Base-by-base conservation (phyloP, 768 basidiomycete genomes). In the Lactifluus subvellereus region DNA sequence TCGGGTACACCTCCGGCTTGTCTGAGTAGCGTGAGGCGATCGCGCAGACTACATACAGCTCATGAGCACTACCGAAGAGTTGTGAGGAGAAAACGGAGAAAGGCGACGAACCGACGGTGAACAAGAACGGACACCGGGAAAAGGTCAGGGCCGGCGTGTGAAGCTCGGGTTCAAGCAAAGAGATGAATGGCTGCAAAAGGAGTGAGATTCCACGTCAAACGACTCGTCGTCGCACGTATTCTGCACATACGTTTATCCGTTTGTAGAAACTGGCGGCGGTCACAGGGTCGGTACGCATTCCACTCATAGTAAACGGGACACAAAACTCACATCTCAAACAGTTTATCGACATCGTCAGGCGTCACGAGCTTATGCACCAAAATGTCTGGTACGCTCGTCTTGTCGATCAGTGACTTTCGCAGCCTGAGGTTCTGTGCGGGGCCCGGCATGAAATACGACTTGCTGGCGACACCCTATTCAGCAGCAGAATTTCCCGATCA, bases 41-140 rank as follows among this genome's bases (percentile, higher is more conserved):
- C 2, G 91, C 93, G 71, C 94, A 96, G 45, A 97, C 89, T 91
- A 51, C 27, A 38, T 37, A 9, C 7, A 16, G 33, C 30, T 16
- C 32, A 9, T 56, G 53, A 60, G 51, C 37, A 13, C 3, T 27
- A 8, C 22, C 4, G 11, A 22, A 30, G 59, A 6, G 11, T 32
- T 14, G n/a, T 3, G 6, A n/a, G 1, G 40, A 37, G 2, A n/a
- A n/a, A 18, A 30, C 5, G 55, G 8, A 59, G 27, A 22, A 48
- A 35, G 50, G 45, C 2, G 66, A 84, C 85, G 82, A 69, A 92
- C 90, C 83, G 61, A 93, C 91, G 37, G 94, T 95, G 74, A 96
- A 94, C 42, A 98, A 73, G 77, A 96, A 96, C 3, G 94, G 91
- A 69, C 88, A 91, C 22, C 94, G 84, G 73, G 85, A 85, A 66